Conservation (phyloP, 2,329 filamentous ascomycete genomes). For the Malbranchea cinnamomea region DNA sequence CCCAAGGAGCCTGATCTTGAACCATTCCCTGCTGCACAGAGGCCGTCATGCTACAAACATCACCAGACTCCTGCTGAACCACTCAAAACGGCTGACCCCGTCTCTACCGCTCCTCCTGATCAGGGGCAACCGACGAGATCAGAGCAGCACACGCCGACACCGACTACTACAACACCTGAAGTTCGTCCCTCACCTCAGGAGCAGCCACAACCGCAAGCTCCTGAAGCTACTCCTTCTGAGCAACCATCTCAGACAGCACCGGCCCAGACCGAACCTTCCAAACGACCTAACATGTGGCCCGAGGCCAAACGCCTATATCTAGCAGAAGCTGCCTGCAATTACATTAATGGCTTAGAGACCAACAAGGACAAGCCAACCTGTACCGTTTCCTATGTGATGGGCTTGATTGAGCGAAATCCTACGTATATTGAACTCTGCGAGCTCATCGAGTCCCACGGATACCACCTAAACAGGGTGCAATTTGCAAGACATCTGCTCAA, state of each 20-base stretch:
- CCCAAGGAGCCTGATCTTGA: no score
- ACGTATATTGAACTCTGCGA: conserved; percentile 42
- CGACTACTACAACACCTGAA: no score
- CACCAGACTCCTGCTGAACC: neutral
- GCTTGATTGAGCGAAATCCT: conserved; percentile 38
- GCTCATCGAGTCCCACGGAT: conserved; percentile 34
- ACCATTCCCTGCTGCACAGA: no score
- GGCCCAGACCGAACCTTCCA: neutral
- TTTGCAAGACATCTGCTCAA: conserved; percentile 37
- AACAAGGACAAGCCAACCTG: conserved; percentile 27
- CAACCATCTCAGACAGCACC: conserved; percentile 5
- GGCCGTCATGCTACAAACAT: neutral
- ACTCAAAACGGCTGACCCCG: neutral
- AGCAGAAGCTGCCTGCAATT: conserved; percentile 35
- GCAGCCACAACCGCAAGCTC: neutral
- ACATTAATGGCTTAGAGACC: conserved; percentile 27
- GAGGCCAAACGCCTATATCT: conserved; percentile 32
- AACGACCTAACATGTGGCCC: conserved; percentile 34
- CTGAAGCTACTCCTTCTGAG: conserved; percentile 8
- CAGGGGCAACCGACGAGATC: no score
- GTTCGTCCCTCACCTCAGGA: neutral
- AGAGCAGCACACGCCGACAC: no score
- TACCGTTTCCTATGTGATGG: conserved; percentile 26
- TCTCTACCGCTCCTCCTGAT: neutral
- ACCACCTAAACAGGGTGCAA: conserved; percentile 36